These are phyloP conservation scores for Hypoxylon sp. DNA, from an alignment of 2,329 filamentous ascomycete species.

Conservation along the genomic window DNA sequence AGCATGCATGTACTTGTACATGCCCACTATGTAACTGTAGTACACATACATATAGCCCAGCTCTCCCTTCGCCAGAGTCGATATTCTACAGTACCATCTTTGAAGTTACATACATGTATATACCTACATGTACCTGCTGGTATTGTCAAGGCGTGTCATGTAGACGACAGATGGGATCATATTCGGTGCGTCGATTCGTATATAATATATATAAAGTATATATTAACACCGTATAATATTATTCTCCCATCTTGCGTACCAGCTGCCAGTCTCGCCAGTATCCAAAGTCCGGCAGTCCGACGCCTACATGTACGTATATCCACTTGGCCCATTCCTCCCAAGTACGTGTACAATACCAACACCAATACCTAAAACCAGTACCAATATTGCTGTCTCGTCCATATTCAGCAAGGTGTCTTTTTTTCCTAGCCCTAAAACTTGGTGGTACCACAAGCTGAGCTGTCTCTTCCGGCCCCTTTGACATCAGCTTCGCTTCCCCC, in stretches of 20 bases:
- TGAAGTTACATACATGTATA: too few species aligned
- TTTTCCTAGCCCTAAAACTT: slow-evolving; percentile 44
- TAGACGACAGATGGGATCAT: neutral
- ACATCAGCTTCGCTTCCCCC: slow-evolving; percentile 37
- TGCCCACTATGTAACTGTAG: slow-evolving; percentile 27
- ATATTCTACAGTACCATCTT: slow-evolving; percentile 17
- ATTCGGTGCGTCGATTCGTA: neutral
- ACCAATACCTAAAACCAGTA: too few species aligned
- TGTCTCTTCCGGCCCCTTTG: slow-evolving; percentile 34
- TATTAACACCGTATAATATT: slow-evolving; percentile 7
- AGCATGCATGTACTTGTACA: neutral
- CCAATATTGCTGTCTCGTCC: slow-evolving; percentile 25
- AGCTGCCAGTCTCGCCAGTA: neutral
- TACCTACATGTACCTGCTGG: too few species aligned
- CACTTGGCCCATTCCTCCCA: slow-evolving; percentile 6
- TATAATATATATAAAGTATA: neutral
- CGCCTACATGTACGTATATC: too few species aligned
- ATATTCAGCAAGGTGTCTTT: slow-evolving; percentile 41
- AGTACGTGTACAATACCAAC: too few species aligned
- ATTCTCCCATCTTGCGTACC: slow-evolving; percentile 9
- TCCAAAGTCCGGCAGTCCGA: slow-evolving; percentile 23
- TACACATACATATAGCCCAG: slow-evolving; percentile 22
- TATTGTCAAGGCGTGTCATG: neutral
- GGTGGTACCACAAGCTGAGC: slow-evolving; percentile 35
- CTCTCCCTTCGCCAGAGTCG: slow-evolving; percentile 22